Conservation (phyloP, 164 flowering plant genomes). For the Echeveria elegans region DNA sequence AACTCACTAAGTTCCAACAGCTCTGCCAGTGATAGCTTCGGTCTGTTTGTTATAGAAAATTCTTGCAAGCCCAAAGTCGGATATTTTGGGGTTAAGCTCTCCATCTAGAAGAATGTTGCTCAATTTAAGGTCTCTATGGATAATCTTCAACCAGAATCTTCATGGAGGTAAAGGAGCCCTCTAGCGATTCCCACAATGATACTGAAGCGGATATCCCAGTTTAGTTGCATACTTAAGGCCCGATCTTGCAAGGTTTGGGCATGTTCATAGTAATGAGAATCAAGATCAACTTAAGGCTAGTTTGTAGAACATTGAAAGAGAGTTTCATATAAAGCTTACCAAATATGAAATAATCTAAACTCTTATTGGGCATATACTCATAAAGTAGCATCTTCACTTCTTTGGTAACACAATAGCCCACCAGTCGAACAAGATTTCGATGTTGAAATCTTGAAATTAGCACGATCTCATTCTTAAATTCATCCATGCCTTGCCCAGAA, state of each 20-base stretch:
- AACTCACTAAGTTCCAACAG: slow-evolving; percentile 13
- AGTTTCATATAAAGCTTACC: slow-evolving; percentile 22
- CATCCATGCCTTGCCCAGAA: slow-evolving; percentile 36
- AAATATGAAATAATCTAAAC: slow-evolving; percentile 33
- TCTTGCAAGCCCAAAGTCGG: slow-evolving; percentile 13
- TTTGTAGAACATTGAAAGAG: neutral
- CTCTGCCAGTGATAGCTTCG: slow-evolving; percentile 8
- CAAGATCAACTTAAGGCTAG: too few relatives aligned
- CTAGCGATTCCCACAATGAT: slow-evolving; percentile 13
- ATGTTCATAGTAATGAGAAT: neutral
- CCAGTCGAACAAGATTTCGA: slow-evolving; percentile 28
- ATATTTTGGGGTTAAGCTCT: slow-evolving; percentile 13
- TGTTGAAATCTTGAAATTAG: slow-evolving; percentile 35
- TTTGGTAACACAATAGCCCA: slow-evolving; percentile 29
- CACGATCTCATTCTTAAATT: slow-evolving; percentile 32
- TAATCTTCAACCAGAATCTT: slow-evolving; percentile 12
- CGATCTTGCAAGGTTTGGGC: slow-evolving; percentile 9
- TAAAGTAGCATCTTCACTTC: slow-evolving; percentile 30
- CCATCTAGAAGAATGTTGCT: slow-evolving; percentile 13
- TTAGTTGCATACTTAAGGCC: neutral
- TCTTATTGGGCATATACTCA: slow-evolving; percentile 34
- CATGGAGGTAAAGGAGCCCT: slow-evolving; percentile 12
- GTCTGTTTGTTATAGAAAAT: slow-evolving; percentile 10
- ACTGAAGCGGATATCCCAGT: slow-evolving; percentile 13
- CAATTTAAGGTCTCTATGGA: slow-evolving; percentile 14